phyloP scores from a whole-genome alignment of 257 asterid species.

The Nicotiana obtusifolia region DNA sequence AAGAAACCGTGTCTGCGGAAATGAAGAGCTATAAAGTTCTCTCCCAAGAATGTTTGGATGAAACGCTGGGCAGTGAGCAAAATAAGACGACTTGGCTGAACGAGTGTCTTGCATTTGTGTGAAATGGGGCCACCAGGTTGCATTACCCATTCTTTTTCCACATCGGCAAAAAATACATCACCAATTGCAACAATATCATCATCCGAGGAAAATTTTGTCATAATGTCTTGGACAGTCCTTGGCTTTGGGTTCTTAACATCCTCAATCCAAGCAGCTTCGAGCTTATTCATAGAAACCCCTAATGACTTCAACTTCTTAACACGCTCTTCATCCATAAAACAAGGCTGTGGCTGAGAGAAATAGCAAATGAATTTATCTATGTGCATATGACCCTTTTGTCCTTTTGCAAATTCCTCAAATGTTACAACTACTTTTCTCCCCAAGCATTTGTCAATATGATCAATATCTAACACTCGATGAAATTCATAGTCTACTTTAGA shows the following conservation, averaged over 20 bases:
- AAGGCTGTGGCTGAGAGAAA: conserved; percentile 80
- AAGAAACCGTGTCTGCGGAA: conserved; percentile 96
- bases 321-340: conserved; percentile 81
- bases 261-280: conserved; percentile 80
- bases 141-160: conserved; percentile 84
- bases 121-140: conserved; percentile 96
- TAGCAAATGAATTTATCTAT: conserved; percentile 75
- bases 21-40: conserved; percentile 83
- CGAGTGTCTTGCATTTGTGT: conserved; percentile 71
- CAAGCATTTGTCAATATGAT: conserved; percentile 71
- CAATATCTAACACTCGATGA: conserved; percentile 68
- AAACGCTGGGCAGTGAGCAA: conserved; percentile 93
- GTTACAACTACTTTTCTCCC: conserved; percentile 77
- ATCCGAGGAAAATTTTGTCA: conserved; percentile 53
- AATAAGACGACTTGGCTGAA: conserved; percentile 88
- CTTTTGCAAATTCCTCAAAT: conserved; percentile 73
- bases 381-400: conserved; percentile 55
- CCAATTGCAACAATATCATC: conserved; percentile 88
- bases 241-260: conserved; percentile 76
- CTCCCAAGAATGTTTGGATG: conserved; percentile 88
- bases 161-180: conserved; percentile 92
- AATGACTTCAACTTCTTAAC: conserved; percentile 73
- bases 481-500: conserved; percentile 82
- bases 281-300: conserved; percentile 68
- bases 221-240: conserved; percentile 55